Percentiles rank a stretch among this genome's conserved stretches.
These are phyloP conservation scores for Xylaria grammica DNA, from an alignment of 495 filamentous ascomycete genomes.

Conservation along the genomic window DNA sequence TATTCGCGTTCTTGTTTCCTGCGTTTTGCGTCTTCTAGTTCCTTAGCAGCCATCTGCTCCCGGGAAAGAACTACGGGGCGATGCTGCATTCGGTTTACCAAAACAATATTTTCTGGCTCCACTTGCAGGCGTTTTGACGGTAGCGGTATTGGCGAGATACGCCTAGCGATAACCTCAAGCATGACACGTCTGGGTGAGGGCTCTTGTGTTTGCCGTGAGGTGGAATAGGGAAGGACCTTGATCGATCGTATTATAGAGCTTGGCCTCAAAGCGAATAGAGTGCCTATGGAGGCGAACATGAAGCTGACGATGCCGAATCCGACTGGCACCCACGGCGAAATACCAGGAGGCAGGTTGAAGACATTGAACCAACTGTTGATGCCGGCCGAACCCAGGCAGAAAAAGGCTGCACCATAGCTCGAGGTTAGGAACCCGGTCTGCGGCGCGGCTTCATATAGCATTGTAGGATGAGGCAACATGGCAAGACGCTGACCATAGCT, in stretches of 20 bases:
- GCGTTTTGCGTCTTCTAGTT: slow-evolving; percentile 35
- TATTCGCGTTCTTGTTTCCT: slow-evolving; percentile 45
- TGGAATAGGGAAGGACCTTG: slow-evolving; percentile 40
- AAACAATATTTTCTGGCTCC: slow-evolving; percentile 41
- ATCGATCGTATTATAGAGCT: slow-evolving; percentile 48
- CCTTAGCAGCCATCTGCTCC: slow-evolving; percentile 30
- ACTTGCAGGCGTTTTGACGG: slow-evolving; percentile 38
- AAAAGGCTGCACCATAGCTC: slow-evolving; percentile 59
- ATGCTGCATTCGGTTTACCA: slow-evolving; percentile 45
- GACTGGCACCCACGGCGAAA: slow-evolving; percentile 48
- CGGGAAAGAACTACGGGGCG: slow-evolving; percentile 29
- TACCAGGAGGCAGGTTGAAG: slow-evolving; percentile 47
- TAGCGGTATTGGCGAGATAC: slow-evolving; percentile 37
- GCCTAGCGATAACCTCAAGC: slow-evolving; percentile 44
- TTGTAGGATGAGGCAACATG: slow-evolving; percentile 44
- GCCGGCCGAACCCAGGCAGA: slow-evolving; percentile 62
- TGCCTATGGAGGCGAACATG: slow-evolving; percentile 51
- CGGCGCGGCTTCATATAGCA: slow-evolving; percentile 66
- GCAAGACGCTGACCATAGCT: slow-evolving; percentile 52
- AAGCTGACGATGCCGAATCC: slow-evolving; percentile 51
- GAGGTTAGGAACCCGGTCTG: slow-evolving; percentile 63
- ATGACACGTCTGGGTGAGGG: slow-evolving; percentile 24
- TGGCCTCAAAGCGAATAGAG: slow-evolving; percentile 52
- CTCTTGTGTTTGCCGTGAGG: slow-evolving; percentile 1
- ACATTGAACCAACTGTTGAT: slow-evolving; percentile 58